These are phyloP conservation scores for Fusarium decemcellulare DNA, from an alignment of 2,329 filamentous ascomycete genomes.

Conservation along the genomic window DNA sequence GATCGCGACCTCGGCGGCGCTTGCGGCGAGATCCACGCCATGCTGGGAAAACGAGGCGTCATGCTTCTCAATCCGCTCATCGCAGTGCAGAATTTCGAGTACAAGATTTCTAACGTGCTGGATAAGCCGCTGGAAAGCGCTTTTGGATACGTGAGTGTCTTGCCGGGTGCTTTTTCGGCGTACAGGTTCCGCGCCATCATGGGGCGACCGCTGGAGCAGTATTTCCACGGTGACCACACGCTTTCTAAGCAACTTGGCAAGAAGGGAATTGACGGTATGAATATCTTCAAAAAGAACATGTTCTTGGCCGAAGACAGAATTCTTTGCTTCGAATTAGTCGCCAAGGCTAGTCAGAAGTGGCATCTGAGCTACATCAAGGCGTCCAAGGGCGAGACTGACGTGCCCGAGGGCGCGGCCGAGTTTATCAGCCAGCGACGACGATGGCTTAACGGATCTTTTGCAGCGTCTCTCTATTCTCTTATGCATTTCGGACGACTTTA, in stretches of 20 bases:
- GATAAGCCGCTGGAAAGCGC: slow-evolving; percentile 44
- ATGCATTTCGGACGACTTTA: slow-evolving; percentile 45
- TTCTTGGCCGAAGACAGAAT: slow-evolving; percentile 45
- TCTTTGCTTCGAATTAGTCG: slow-evolving; percentile 44
- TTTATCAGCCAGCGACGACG: slow-evolving; percentile 43
- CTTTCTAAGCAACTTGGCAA: slow-evolving; percentile 43
- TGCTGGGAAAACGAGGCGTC: slow-evolving; percentile 41
- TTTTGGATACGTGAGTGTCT: slow-evolving; percentile 44
- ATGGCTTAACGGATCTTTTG: slow-evolving; percentile 45
- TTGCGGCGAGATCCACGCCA: slow-evolving; percentile 45
- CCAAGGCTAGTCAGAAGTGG: slow-evolving; percentile 45
- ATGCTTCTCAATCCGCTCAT: slow-evolving; percentile 45
- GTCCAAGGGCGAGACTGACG: slow-evolving; percentile 45
- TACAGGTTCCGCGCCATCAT: slow-evolving; percentile 45
- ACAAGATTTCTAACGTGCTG: slow-evolving; percentile 45
- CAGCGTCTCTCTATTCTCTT: slow-evolving; percentile 44
- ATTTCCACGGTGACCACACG: slow-evolving; percentile 45
- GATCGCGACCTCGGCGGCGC: slow-evolving; percentile 43
- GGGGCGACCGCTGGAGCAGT: slow-evolving; percentile 43
- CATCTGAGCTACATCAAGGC: slow-evolving; percentile 46
- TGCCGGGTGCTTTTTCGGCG: slow-evolving; percentile 43
- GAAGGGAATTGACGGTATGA: slow-evolving; percentile 46
- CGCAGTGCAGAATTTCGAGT: slow-evolving; percentile 45
- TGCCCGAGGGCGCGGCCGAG: slow-evolving; percentile 42
- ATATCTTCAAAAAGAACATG: slow-evolving; percentile 48